These are phyloP conservation scores for Leccinum insigne DNA, from an alignment of 1,284 basidiomycete species.

Conservation along the genomic window DNA sequence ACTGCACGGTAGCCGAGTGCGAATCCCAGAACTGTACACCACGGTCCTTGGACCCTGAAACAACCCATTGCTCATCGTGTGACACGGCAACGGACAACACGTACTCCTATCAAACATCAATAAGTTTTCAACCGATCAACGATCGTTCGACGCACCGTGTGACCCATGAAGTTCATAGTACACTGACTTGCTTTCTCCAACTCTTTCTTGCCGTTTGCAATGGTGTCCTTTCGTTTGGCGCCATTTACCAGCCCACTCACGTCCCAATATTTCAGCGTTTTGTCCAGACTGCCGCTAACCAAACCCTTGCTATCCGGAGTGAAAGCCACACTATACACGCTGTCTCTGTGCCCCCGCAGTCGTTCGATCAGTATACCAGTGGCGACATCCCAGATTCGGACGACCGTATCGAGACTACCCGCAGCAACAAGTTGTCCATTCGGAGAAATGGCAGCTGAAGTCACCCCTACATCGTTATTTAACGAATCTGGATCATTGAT, in stretches of 20 bases:
- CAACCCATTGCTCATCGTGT: constrained; percentile 86
- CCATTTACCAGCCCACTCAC: constrained; percentile 49
- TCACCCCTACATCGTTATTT: constrained; percentile 76
- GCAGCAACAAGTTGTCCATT: constrained; percentile 83
- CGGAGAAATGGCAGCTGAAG: constrained; percentile 78
- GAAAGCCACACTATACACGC: constrained; percentile 87
- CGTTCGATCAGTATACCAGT: constrained; percentile 75
- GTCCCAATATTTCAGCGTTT: constrained; percentile 90
- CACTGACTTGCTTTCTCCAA: constrained; percentile 48
- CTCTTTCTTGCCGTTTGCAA: constrained; percentile 37
- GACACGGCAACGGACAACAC: constrained; percentile 81
- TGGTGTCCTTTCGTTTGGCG: constrained; percentile 42
- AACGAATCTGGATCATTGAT: constrained; percentile 56
- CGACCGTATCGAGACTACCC: constrained; percentile 81
- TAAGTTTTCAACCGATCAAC: constrained; percentile 4
- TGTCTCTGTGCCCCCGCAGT: constrained; percentile 81
- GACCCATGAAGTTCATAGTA: constrained; percentile 80
- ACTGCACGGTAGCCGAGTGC: constrained; percentile 70
- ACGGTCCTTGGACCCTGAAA: constrained; percentile 90
- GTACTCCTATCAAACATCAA: constrained; percentile 54
- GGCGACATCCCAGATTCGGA: constrained; percentile 85
- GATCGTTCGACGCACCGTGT: constrained; percentile 59
- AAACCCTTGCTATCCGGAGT: constrained; percentile 81
- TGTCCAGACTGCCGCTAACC: constrained; percentile 84
- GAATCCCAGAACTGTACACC: constrained; percentile 91